Conservation (phyloP, 2,329 filamentous ascomycete genomes). For the Fusarium sarcochroum region DNA sequence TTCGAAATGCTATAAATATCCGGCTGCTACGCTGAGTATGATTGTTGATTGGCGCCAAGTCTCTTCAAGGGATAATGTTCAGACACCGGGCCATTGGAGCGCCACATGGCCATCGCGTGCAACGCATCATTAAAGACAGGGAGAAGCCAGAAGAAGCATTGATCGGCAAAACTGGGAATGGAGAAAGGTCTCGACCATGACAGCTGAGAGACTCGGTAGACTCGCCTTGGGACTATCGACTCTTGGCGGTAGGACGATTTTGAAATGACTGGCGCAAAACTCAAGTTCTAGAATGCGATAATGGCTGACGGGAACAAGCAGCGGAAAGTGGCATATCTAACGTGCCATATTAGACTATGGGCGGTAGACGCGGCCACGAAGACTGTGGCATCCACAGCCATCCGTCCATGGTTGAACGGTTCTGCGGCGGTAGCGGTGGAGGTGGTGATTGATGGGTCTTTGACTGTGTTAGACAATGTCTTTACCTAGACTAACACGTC, state of each 20-base stretch:
- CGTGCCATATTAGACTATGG: background rate
- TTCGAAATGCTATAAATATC: background rate
- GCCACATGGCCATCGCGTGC: conserved; percentile 22
- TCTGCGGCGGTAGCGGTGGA: conserved; percentile 17
- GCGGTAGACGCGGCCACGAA: conserved; percentile 9
- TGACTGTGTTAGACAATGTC: conserved; percentile 26
- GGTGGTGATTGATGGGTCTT: conserved; percentile 19
- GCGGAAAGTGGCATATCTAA: conserved; percentile 19
- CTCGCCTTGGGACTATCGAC: background rate
- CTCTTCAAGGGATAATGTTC: background rate
- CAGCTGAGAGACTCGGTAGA: conserved; percentile 9
- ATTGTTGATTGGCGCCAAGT: background rate
- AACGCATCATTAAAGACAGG: conserved; percentile 4
- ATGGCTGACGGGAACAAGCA: conserved; percentile 1
- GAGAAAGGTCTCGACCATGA: conserved; percentile 24
- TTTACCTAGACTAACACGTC: background rate
- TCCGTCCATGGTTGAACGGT: background rate
- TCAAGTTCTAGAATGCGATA: conserved; percentile 4
- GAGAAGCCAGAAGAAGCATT: conserved; percentile 21
- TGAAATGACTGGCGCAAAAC: conserved; percentile 4
- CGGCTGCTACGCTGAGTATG: background rate
- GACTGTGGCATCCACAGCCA: background rate
- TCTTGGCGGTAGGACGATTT: conserved; percentile 2
- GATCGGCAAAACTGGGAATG: conserved; percentile 32
- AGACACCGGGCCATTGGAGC: conserved; percentile 7